Evolutionary conservation across 2,329 filamentous ascomycete species (phyloP).

Genomic region (Fonsecaea monophora): DNA sequence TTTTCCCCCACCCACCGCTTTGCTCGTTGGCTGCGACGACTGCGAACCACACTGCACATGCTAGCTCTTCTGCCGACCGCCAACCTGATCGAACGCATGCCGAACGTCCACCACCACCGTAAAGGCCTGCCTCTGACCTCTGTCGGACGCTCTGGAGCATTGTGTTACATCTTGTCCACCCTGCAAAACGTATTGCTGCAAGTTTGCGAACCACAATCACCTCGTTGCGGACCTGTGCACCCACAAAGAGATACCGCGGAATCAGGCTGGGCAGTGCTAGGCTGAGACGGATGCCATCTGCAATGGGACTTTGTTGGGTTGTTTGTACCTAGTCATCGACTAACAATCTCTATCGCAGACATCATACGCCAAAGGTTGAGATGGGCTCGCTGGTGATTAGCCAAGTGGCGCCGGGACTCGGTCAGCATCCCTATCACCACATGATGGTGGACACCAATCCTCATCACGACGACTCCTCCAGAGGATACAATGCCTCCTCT

Average conservation of each 20-base stretch:
- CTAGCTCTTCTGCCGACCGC: constrained; percentile 31
- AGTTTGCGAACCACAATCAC: constrained; percentile 2
- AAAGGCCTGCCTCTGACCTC: neutral
- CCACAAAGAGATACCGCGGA: neutral
- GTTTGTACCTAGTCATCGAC: constrained; percentile 9
- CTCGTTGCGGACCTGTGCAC: neutral
- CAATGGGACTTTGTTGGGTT: neutral
- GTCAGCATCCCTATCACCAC: constrained; percentile 65
- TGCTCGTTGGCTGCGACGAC: constrained; percentile 9
- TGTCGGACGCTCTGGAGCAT: neutral
- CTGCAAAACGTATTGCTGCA: neutral
- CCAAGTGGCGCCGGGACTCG: constrained; percentile 76
- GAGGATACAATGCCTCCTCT: constrained; percentile 31
- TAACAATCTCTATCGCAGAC: constrained; percentile 34
- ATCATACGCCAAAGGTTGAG: constrained; percentile 48
- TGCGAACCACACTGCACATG: constrained; percentile 29
- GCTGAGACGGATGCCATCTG: neutral
- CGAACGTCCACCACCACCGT: constrained; percentile 11
- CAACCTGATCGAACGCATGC: constrained; percentile 8
- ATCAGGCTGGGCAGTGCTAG: constrained; percentile 21
- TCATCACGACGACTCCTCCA: constrained; percentile 32
- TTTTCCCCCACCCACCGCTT: constrained; percentile 33
- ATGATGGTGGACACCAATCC: constrained; percentile 66
- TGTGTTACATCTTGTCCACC: neutral
- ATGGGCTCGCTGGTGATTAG: constrained; percentile 68